Conservation (phyloP, 2,329 filamentous ascomycete genomes). For the Trichoderma endophyticum region DNA sequence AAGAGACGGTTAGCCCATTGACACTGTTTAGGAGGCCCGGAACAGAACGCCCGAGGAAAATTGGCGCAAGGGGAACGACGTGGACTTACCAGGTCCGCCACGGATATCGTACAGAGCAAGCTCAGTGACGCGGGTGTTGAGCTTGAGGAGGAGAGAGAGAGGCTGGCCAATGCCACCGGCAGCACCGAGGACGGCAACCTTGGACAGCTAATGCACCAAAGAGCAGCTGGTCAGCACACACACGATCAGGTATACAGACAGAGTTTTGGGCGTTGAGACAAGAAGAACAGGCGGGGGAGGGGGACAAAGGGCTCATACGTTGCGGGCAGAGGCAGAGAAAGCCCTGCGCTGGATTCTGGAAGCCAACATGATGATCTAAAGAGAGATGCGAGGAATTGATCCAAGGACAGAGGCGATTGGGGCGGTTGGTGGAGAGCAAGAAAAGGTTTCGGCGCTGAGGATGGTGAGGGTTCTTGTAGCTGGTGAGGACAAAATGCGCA, state of each 20-base stretch:
- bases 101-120: constrained; percentile 98
- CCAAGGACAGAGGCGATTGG: constrained; percentile 15
- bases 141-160: constrained; percentile 95
- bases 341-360: constrained; percentile 70
- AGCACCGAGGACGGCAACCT: constrained; percentile 96
- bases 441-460: constrained; percentile 13
- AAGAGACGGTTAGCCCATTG: constrained; percentile 18
- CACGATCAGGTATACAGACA: not conserved
- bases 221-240: constrained; percentile 19
- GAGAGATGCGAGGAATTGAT: constrained; percentile 19
- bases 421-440: constrained; percentile 9
- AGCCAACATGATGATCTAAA: constrained; percentile 62
- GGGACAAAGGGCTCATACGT: constrained; percentile 54
- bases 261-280: not conserved
- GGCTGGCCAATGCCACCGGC: constrained; percentile 98
- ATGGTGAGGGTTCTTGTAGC: constrained; percentile 13
- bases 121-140: constrained; percentile 91
- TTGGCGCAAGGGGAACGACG: constrained; percentile 18
- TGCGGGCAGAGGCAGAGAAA: constrained; percentile 75
- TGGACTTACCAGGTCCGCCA: constrained; percentile 76
- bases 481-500: constrained; percentile 13
- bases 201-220: constrained; percentile 68
- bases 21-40: not conserved
- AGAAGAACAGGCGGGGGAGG: constrained; percentile 1
- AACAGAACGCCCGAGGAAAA: constrained; percentile 6